phyloP scores from a whole-genome alignment of 1,284 basidiomycete genomes.

The Microbotryum scabiosae region DNA sequence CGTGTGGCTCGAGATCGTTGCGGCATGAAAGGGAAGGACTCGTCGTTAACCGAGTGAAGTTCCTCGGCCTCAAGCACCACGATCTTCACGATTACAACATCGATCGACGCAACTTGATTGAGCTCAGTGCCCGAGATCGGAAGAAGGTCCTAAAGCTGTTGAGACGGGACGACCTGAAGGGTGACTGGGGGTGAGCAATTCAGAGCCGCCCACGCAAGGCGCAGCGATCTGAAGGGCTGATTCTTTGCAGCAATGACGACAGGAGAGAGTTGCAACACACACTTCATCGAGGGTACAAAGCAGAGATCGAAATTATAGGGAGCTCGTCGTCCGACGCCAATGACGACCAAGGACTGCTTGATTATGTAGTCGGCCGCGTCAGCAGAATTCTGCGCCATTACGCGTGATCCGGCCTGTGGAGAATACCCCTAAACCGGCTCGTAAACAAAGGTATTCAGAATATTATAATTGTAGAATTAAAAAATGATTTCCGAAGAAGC shows the following conservation, averaged over 20 bases:
- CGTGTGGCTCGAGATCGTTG: conserved; percentile 43
- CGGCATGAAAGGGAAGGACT: conserved; percentile 55
- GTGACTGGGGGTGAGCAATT: conserved; percentile 57
- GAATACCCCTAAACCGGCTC: too few species aligned
- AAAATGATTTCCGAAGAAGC: too few species aligned
- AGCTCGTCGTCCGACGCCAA: neutral
- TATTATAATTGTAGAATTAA: too few species aligned
- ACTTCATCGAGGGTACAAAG: neutral
- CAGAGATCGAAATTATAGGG: neutral
- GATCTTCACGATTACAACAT: conserved; percentile 44
- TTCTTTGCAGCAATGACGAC: conserved; percentile 4
- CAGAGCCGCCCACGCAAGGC: too few species aligned
- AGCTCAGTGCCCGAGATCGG: conserved; percentile 61
- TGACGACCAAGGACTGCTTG: too few species aligned
- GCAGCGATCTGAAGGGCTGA: too few species aligned
- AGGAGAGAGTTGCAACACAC: too few species aligned
- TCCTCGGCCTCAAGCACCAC: conserved; percentile 64
- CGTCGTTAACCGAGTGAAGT: conserved; percentile 57
- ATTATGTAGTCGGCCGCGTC: too few species aligned
- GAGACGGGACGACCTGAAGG: conserved; percentile 48
- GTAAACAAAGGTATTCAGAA: too few species aligned
- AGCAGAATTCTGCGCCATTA: too few species aligned
- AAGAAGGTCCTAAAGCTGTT: conserved; percentile 67
- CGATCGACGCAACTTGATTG: conserved; percentile 54
- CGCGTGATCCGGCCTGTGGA: too few species aligned